Conservation (phyloP, 2,329 filamentous ascomycete genomes). For the Claviceps sorghi region DNA sequence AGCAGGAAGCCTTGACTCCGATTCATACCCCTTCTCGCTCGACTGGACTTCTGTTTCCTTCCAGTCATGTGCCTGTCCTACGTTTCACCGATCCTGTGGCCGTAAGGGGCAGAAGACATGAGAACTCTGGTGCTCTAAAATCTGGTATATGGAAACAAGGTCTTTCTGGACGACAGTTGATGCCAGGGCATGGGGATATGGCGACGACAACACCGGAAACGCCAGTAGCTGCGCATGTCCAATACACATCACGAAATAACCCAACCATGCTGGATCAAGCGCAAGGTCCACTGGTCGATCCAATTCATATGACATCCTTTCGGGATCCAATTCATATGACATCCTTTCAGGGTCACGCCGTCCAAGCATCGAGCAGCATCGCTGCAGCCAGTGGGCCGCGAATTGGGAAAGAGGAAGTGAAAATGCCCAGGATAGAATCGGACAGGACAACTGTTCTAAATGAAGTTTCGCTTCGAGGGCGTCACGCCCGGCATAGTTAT, state of each 20-base stretch:
- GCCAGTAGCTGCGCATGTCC: slow-evolving; percentile 6
- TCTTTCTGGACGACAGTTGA: background rate
- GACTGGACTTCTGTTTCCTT: slow-evolving; percentile 26
- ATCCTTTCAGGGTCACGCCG: background rate
- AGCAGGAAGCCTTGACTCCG: slow-evolving; percentile 9
- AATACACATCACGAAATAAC: background rate
- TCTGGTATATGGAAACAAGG: background rate
- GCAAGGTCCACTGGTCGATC: background rate
- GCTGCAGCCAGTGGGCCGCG: background rate
- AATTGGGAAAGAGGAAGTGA: background rate
- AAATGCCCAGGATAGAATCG: background rate
- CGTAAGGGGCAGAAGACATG: slow-evolving; percentile 16
- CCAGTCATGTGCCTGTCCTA: slow-evolving; percentile 16
- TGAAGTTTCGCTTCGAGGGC: background rate
- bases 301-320: background rate
- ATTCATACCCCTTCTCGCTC: slow-evolving; percentile 32
- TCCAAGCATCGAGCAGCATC: background rate
- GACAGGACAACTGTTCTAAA: background rate
- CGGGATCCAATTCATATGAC: background rate
- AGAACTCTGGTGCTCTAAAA: background rate
- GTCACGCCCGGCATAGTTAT: background rate
- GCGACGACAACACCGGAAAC: slow-evolving; percentile 12
- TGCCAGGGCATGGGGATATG: background rate
- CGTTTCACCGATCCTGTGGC: slow-evolving; percentile 17
- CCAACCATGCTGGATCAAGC: background rate